Conservation (phyloP, 495 filamentous ascomycete species). For the Podospora pseudoanserina region DNA sequence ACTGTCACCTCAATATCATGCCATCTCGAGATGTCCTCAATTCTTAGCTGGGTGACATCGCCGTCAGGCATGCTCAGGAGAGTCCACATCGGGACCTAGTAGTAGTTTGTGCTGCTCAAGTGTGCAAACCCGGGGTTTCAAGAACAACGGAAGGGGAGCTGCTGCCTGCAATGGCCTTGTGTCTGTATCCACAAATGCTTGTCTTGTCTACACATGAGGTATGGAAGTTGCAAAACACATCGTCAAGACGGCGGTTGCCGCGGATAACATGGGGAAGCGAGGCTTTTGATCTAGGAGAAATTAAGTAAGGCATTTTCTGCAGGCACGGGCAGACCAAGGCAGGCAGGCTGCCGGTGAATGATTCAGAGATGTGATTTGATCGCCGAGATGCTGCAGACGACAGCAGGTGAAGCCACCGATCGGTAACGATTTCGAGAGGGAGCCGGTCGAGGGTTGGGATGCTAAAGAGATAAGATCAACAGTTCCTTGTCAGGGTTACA, state of each 20-base stretch:
- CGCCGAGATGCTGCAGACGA: too few relatives aligned
- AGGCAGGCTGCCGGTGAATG: neutral
- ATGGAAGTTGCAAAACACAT: neutral
- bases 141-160: neutral
- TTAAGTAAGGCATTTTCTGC: neutral
- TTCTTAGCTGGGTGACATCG: neutral
- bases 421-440: neutral
- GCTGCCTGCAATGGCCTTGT: neutral
- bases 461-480: neutral
- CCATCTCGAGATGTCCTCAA: neutral
- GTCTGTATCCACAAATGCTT: neutral
- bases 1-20: neutral
- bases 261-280: neutral
- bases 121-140: neutral
- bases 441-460: neutral
- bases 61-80: neutral
- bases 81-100: neutral
- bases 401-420: neutral
- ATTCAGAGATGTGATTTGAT: neutral
- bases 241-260: neutral
- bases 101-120: neutral
- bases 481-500: neutral
- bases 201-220: neutral
- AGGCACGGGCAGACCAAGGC: neutral
- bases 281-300: neutral